Evolutionary conservation across 1,139 yeast genomes (phyloP).

Genomic region (Eremothecium cymbalariae): DNA sequence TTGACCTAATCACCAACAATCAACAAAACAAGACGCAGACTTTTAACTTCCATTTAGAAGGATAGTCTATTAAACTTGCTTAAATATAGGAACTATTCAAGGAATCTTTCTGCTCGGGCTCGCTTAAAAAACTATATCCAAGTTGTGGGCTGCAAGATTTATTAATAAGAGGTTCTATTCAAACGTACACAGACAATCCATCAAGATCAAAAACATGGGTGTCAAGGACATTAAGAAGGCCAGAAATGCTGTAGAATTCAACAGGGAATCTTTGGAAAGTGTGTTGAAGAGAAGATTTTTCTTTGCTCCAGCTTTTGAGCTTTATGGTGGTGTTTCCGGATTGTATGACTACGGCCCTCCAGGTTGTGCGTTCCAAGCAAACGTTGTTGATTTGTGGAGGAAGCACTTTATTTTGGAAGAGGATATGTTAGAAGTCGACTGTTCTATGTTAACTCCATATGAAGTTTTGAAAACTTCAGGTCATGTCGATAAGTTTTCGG

Average conservation of each 20-base stretch:
- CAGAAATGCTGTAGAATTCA: conserved; percentile 45
- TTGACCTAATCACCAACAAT: too few relatives aligned
- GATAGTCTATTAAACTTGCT: too few relatives aligned
- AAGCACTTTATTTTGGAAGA: conserved; percentile 96
- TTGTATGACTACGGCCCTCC: conserved; percentile 99
- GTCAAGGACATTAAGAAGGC: conserved; percentile 32
- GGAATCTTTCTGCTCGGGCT: too few relatives aligned
- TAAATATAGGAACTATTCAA: too few relatives aligned
- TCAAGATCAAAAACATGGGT: conserved; percentile 27
- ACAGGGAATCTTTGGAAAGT: conserved; percentile 82
- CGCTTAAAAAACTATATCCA: too few relatives aligned
- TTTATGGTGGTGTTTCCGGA: conserved; percentile 98
- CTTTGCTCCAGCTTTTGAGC: conserved; percentile 94
- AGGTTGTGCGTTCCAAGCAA: conserved; percentile 97
- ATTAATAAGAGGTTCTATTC: conserved; percentile 23
- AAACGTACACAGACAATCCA: conserved; percentile 25
- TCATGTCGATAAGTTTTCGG: conserved; percentile 97
- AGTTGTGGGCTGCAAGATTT: conserved; percentile 23
- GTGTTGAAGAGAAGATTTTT: conserved; percentile 92
- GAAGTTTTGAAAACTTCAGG: conserved; percentile 98
- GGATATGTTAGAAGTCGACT: conserved; percentile 97
- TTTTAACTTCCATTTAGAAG: too few relatives aligned
- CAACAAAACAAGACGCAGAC: too few relatives aligned
- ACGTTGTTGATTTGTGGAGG: conserved; percentile 91
- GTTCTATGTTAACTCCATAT: conserved; percentile 95